These are phyloP conservation scores for Ambrosia artemisiifolia DNA, from an alignment of 129 eudicot species.

Conservation along the genomic window DNA sequence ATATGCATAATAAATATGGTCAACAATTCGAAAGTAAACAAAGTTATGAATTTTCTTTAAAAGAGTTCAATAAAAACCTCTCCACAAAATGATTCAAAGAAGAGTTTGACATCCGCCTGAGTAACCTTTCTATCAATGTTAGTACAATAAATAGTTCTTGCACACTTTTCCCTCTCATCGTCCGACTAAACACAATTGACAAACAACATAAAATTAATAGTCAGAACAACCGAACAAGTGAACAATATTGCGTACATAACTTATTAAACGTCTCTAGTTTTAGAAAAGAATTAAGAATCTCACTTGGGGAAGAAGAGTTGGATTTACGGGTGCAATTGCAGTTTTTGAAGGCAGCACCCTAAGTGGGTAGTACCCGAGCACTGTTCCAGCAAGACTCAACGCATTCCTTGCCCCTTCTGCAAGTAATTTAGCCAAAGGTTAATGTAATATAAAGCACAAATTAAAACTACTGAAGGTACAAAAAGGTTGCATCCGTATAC, in stretches of 20 bases:
- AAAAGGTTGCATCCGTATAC: slow-evolving; percentile 32
- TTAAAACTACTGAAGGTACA: background rate
- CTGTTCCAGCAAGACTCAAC: slow-evolving; percentile 75
- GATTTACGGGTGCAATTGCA: slow-evolving; percentile 97
- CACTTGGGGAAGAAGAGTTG: slow-evolving; percentile 75
- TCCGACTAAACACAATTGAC: slow-evolving; percentile 49
- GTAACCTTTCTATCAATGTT: slow-evolving; percentile 97
- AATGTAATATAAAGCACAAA: slow-evolving; percentile 16
- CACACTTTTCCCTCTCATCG: slow-evolving; percentile 98
- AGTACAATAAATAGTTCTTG: slow-evolving; percentile 88
- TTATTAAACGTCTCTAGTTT: background rate
- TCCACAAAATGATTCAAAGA: slow-evolving; percentile 87
- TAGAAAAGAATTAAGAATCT: slow-evolving; percentile 15
- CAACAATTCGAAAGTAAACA: slow-evolving; percentile 16
- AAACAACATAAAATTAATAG: slow-evolving; percentile 10
- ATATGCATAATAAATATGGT: slow-evolving; percentile 5
- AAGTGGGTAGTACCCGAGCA: slow-evolving; percentile 89
- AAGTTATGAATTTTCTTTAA: background rate
- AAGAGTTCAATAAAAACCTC: slow-evolving; percentile 52
- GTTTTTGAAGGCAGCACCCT: slow-evolving; percentile 94
- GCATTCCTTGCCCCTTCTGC: slow-evolving; percentile 92
- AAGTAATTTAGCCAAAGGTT: slow-evolving; percentile 14
- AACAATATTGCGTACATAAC: background rate
- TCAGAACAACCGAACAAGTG: background rate
- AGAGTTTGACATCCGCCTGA: slow-evolving; percentile 86